Evolutionary conservation across 1,139 yeast genomes (phyloP).

Genomic region (Petasospora fabianii): DNA sequence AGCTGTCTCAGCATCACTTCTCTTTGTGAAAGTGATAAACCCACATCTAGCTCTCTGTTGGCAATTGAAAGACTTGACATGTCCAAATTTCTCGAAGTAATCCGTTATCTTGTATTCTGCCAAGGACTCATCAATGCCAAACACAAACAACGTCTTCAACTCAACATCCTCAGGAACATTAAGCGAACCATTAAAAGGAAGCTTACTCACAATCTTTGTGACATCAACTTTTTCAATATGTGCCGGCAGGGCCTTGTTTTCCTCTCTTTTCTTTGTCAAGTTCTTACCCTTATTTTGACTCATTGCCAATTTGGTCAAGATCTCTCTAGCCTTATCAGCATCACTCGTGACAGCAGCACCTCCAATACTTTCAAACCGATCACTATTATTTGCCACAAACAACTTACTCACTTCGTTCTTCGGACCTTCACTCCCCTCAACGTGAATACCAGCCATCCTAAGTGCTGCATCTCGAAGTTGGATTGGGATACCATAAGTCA

Average conservation of each 20-base stretch:
- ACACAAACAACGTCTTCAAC: constrained; percentile 59
- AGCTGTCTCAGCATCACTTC: constrained; percentile 53
- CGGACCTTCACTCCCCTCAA: constrained; percentile 36
- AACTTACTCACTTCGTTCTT: constrained; percentile 48
- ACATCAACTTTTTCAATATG: constrained; percentile 40
- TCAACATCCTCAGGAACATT: constrained; percentile 40
- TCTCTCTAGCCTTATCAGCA: constrained; percentile 32
- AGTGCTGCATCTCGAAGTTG: constrained; percentile 79
- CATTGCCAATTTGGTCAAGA: constrained; percentile 28
- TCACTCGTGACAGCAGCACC: constrained; percentile 35
- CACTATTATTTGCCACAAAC: constrained; percentile 49
- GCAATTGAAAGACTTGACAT: constrained; percentile 46
- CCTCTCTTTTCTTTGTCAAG: constrained; percentile 4
- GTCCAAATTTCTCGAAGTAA: constrained; percentile 43
- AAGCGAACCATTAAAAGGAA: constrained; percentile 61
- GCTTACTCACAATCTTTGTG: constrained; percentile 45
- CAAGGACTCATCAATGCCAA: constrained; percentile 65
- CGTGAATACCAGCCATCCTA: constrained; percentile 61
- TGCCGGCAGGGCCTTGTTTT: constrained; percentile 15
- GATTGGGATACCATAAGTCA: constrained; percentile 74
- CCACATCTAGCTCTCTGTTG: constrained; percentile 66
- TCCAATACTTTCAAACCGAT: constrained; percentile 35
- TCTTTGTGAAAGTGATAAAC: constrained; percentile 48
- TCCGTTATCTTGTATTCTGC: constrained; percentile 58
- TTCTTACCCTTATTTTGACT: constrained; percentile 16